A percentile compares a stretch with the other conserved stretches of the same genome.
These are phyloP conservation scores for Anethum foeniculum DNA, from an alignment of 140 eudicot genomes.

Conservation along the genomic window DNA sequence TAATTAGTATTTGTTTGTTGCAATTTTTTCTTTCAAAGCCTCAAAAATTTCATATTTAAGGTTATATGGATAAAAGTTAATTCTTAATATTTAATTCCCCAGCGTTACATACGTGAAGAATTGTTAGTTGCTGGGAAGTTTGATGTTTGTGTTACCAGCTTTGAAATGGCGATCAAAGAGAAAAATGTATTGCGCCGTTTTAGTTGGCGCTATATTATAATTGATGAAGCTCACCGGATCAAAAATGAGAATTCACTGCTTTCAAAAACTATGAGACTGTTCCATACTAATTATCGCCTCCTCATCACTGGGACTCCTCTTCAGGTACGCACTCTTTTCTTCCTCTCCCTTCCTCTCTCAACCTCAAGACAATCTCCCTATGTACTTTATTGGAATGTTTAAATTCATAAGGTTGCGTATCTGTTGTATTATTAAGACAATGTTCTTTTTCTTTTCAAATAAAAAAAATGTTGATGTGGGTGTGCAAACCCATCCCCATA, in stretches of 20 bases:
- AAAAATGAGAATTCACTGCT: slow-evolving; percentile 96
- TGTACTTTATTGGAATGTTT: background rate
- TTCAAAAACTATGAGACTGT: slow-evolving; percentile 91
- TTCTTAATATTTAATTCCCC: slow-evolving; percentile 13
- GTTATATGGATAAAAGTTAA: slow-evolving; percentile 2
- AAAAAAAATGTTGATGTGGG: background rate
- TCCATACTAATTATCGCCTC: slow-evolving; percentile 80
- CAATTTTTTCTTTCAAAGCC: background rate
- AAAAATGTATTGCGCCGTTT: slow-evolving; percentile 79
- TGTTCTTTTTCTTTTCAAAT: background rate
- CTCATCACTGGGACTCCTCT: slow-evolving; percentile 97
- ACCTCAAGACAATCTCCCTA: background rate
- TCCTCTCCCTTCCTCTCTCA: background rate
- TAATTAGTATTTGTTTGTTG: slow-evolving; percentile 15
- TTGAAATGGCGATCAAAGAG: slow-evolving; percentile 98
- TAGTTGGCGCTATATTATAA: slow-evolving; percentile 96
- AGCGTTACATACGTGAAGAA: slow-evolving; percentile 87
- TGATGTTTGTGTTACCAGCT: slow-evolving; percentile 98
- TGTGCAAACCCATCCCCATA: background rate
- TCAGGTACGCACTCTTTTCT: slow-evolving; percentile 43
- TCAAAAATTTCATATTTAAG: background rate
- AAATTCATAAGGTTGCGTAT: background rate
- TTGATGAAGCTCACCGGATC: slow-evolving; percentile 97
- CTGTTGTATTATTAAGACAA: background rate
- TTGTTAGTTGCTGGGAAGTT: slow-evolving; percentile 92